A percentile compares a stretch with the other conserved stretches of the same genome.
Evolutionary conservation across 441 rosid genomes (phyloP).

Genomic region (Manihot esculenta): DNA sequence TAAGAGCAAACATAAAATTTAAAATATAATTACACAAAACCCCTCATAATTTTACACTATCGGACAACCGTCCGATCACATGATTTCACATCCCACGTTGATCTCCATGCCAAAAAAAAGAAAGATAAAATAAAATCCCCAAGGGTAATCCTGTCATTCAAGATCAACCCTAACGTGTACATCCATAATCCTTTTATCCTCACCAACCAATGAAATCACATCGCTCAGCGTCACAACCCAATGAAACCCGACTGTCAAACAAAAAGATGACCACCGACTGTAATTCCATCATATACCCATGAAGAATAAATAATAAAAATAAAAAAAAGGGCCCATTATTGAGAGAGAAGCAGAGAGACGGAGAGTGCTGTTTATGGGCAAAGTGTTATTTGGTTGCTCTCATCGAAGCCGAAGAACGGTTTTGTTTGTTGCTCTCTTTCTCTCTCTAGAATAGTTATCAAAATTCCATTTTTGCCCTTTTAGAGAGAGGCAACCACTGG

Average conservation of each 20-base stretch:
- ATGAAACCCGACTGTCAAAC: conserved; percentile 18
- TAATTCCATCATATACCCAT: not conserved
- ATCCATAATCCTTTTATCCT: not conserved
- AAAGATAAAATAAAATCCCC: not conserved
- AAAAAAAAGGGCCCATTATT: conserved; percentile 16
- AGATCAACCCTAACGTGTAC: not conserved
- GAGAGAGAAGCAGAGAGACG: not conserved
- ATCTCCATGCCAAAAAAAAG: conserved; percentile 1
- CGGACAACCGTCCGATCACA: conserved; percentile 1
- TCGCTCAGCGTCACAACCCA: conserved; percentile 3
- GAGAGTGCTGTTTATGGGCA: not conserved
- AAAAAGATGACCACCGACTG: rapidly evolving
- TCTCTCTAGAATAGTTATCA: not conserved
- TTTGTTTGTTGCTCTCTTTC: conserved; percentile 22
- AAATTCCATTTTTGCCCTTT: conserved; percentile 17
- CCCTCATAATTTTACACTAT: not conserved
- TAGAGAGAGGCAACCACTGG: conserved; percentile 18
- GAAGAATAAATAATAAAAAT: not conserved
- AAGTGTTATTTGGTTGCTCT: not conserved
- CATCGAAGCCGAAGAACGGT: conserved; percentile 5
- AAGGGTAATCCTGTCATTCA: conserved; percentile 11
- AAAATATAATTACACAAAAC: too few relatives aligned
- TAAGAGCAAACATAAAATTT: too few relatives aligned
- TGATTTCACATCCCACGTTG: conserved; percentile 8
- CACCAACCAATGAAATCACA: conserved; percentile 9